A percentile compares a stretch with the other conserved stretches of the same genome.
These are phyloP conservation scores for Pseudogymnoascus sp. DNA, from an alignment of 2,329 filamentous ascomycete species.

Conservation along the genomic window DNA sequence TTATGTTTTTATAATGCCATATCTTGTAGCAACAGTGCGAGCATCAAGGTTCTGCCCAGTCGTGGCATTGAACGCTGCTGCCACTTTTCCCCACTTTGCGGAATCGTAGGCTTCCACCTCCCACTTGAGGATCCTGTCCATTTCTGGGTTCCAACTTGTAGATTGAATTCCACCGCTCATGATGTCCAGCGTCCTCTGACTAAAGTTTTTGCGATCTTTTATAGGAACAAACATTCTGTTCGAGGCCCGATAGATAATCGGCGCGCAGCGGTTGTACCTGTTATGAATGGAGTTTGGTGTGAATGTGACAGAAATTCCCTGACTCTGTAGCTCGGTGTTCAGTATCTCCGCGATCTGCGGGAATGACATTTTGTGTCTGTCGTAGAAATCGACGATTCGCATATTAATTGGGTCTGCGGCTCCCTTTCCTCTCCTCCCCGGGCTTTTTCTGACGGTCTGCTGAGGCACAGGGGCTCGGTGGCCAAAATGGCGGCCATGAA, in stretches of 20 bases:
- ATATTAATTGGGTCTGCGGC: conserved; percentile 29
- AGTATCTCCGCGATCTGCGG: conserved; percentile 20
- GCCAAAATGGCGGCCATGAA: too few species aligned
- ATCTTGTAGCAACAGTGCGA: conserved; percentile 5
- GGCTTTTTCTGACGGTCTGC: neutral
- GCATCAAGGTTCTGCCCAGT: conserved; percentile 16
- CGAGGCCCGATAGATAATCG: conserved; percentile 24
- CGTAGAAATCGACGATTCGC: conserved; percentile 25
- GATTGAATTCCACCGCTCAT: neutral
- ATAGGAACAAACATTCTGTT: conserved; percentile 21
- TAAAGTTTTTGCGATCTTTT: conserved; percentile 15
- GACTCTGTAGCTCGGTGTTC: conserved; percentile 19
- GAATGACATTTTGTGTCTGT: conserved; percentile 19
- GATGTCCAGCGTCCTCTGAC: neutral
- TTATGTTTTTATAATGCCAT: conserved; percentile 12
- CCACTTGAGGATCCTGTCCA: conserved; percentile 16
- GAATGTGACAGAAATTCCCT: conserved; percentile 19
- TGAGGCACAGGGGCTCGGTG: neutral
- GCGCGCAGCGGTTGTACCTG: conserved; percentile 28
- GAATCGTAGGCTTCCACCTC: conserved; percentile 14
- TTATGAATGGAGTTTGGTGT: conserved; percentile 21
- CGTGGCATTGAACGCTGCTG: conserved; percentile 14
- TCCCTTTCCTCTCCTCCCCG: conserved; percentile 13
- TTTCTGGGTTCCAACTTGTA: conserved; percentile 16
- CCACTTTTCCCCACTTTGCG: conserved; percentile 21